phyloP scores from a whole-genome alignment of 495 filamentous ascomycete genomes.

The Parathielavia appendiculata region DNA sequence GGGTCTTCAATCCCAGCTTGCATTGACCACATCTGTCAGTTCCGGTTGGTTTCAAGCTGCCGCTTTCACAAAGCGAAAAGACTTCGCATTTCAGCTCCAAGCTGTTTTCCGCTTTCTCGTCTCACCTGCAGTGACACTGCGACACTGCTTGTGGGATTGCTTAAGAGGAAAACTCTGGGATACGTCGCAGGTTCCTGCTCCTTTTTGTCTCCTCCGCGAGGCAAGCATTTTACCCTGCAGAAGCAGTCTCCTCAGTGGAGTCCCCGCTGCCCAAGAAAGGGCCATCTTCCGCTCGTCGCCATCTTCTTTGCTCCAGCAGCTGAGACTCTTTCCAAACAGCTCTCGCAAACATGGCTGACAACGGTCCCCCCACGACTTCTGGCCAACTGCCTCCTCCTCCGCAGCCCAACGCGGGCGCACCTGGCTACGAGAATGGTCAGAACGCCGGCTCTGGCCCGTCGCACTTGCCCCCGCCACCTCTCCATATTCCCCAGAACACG shows the following conservation, averaged over 20 bases:
- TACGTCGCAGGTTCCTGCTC: background rate
- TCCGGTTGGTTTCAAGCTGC: background rate
- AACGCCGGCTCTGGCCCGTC: slow-evolving; percentile 61
- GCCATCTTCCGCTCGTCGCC: slow-evolving; percentile 18
- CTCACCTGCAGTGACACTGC: slow-evolving; percentile 3
- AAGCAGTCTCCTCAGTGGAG: slow-evolving; percentile 19
- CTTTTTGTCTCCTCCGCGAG: background rate
- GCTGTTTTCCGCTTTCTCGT: slow-evolving; percentile 2
- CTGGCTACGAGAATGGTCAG: slow-evolving; percentile 66
- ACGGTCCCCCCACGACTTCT: slow-evolving; percentile 48
- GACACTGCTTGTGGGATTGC: background rate
- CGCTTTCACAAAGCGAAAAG: background rate
- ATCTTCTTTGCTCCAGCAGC: slow-evolving; percentile 1
- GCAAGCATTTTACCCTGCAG: background rate
- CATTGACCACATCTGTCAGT: slow-evolving; percentile 15
- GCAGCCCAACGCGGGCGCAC: slow-evolving; percentile 61
- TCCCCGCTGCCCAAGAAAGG: slow-evolving; percentile 23
- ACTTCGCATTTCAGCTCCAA: background rate
- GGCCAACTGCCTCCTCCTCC: slow-evolving; percentile 61
- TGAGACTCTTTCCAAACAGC: background rate
- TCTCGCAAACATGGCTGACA: slow-evolving; percentile 60
- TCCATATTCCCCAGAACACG: slow-evolving; percentile 93
- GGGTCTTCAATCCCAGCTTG: slow-evolving; percentile 1
- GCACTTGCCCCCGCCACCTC: slow-evolving; percentile 91
- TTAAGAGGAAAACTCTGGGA: background rate